Percentiles rank a stretch among this genome's conserved stretches.
phyloP scores from a whole-genome alignment of 192 early-diverging fungal genomes.

The Helicostylum pulchrum region DNA sequence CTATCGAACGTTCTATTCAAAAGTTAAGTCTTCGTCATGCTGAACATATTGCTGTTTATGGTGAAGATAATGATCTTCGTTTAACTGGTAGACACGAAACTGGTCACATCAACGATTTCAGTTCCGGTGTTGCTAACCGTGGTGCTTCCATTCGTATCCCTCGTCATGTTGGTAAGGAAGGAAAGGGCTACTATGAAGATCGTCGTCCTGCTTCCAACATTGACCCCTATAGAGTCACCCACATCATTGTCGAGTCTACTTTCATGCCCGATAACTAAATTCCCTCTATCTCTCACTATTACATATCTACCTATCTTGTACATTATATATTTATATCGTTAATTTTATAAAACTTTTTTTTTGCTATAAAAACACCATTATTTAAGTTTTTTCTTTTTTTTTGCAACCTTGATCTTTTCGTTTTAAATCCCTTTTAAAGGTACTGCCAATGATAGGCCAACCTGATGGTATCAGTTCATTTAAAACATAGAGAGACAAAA shows the following conservation, averaged over 20 bases:
- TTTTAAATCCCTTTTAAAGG: too few relatives aligned
- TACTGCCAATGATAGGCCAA: too few relatives aligned
- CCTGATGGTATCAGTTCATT: too few relatives aligned
- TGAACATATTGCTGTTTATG: constrained; percentile 56
- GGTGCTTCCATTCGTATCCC: constrained; percentile 59
- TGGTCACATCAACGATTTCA: constrained; percentile 50
- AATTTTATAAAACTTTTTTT: too few relatives aligned
- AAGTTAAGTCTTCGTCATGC: constrained; percentile 41
- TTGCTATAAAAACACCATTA: too few relatives aligned
- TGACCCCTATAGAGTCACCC: constrained; percentile 53
- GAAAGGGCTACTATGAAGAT: constrained; percentile 56
- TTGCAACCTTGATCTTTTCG: too few relatives aligned
- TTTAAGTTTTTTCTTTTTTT: too few relatives aligned
- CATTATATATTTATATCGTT: too few relatives aligned
- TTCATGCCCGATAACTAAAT: constrained; percentile 22
- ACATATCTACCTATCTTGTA: too few relatives aligned
- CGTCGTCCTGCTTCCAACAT: constrained; percentile 57
- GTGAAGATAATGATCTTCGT: constrained; percentile 55
- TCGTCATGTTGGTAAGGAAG: constrained; percentile 49
- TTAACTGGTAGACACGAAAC: constrained; percentile 54
- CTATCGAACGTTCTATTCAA: constrained; percentile 52
- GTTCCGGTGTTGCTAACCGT: constrained; percentile 54
- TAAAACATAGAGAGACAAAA: too few relatives aligned
- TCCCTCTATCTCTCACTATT: too few relatives aligned
- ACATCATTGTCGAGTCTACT: constrained; percentile 47